Evolutionary conservation across 1,284 basidiomycete species (phyloP).

Genomic region (Limonomyces culmigenus): DNA sequence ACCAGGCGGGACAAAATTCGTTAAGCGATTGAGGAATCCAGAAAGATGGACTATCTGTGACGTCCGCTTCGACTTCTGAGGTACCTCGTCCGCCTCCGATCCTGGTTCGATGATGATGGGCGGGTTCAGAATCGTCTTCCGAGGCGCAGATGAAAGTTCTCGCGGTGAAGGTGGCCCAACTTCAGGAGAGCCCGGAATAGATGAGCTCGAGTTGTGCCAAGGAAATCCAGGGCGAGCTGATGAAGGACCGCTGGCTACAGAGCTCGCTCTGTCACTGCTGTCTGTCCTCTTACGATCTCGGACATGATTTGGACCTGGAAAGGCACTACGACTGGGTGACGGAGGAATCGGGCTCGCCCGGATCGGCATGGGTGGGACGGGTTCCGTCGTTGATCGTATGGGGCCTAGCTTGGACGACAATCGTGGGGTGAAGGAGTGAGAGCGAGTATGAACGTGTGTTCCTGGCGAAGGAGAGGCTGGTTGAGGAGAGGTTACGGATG

Average conservation of each 20-base stretch:
- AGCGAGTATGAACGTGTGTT: constrained; percentile 32
- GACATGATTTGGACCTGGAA: constrained; percentile 38
- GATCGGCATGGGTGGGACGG: not conserved
- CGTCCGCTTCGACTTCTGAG: constrained; percentile 27
- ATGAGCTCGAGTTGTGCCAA: not conserved
- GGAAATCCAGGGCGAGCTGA: constrained; percentile 10
- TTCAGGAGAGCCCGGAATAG: not conserved
- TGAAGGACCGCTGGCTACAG: constrained; percentile 3
- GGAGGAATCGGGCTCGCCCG: no score
- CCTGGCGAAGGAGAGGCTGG: constrained; percentile 6
- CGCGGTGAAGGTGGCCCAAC: constrained; percentile 3
- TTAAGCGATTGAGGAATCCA: constrained; percentile 59
- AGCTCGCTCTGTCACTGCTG: not conserved
- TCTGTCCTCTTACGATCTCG: constrained; percentile 9
- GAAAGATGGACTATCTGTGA: constrained; percentile 64
- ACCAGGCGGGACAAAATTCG: constrained; percentile 25
- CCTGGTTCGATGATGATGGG: constrained; percentile 17
- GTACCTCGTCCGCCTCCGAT: constrained; percentile 5
- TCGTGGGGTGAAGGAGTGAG: constrained; percentile 53
- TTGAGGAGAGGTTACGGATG: constrained; percentile 12
- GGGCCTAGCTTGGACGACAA: constrained; percentile 53
- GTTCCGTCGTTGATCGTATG: not conserved
- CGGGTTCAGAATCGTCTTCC: constrained; percentile 29
- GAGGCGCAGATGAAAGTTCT: constrained; percentile 17
- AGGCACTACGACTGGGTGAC: constrained; percentile 20